phyloP scores from a whole-genome alignment of 768 basidiomycete species.

The Lyophyllum decastes region DNA sequence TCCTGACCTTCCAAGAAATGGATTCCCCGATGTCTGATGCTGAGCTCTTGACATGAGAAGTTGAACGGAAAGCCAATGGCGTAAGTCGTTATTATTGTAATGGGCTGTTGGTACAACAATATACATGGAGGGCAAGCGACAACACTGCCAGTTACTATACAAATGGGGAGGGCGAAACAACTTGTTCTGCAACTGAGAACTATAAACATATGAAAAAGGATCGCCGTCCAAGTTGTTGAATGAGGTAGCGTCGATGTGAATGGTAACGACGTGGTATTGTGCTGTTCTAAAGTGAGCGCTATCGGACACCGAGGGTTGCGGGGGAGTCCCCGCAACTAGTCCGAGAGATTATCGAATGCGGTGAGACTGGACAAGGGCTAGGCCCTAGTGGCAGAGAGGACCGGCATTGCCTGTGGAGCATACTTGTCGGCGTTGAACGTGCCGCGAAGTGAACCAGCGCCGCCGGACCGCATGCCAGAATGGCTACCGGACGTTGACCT shows the following conservation, averaged over 20 bases:
- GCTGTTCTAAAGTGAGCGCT: neutral
- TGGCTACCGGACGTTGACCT: constrained; percentile 10
- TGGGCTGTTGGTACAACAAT: neutral
- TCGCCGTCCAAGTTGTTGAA: neutral
- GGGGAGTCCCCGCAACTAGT: neutral
- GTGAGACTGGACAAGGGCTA: neutral
- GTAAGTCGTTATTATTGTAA: constrained; percentile 1
- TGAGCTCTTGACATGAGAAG: neutral
- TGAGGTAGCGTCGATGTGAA: neutral
- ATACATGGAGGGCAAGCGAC: neutral
- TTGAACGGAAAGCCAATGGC: neutral
- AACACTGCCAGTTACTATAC: too few species aligned
- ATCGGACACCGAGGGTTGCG: neutral
- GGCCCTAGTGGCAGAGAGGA: constrained; percentile 5
- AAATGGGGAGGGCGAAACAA: neutral
- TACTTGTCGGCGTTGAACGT: constrained; percentile 6
- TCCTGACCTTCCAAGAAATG: too few species aligned
- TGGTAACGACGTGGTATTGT: neutral
- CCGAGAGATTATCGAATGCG: neutral
- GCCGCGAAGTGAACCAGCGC: constrained; percentile 4
- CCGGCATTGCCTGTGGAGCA: constrained; percentile 4
- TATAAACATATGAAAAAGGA: constrained; percentile 16
- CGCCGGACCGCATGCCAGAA: constrained; percentile 2
- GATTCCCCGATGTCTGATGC: neutral
- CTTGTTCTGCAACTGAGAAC: constrained; percentile 13